Evolutionary conservation across 495 filamentous ascomycete genomes (phyloP), one percentile per base, ranked within the genome.

Genomic region (Podospora pseudoanserina): DNA sequence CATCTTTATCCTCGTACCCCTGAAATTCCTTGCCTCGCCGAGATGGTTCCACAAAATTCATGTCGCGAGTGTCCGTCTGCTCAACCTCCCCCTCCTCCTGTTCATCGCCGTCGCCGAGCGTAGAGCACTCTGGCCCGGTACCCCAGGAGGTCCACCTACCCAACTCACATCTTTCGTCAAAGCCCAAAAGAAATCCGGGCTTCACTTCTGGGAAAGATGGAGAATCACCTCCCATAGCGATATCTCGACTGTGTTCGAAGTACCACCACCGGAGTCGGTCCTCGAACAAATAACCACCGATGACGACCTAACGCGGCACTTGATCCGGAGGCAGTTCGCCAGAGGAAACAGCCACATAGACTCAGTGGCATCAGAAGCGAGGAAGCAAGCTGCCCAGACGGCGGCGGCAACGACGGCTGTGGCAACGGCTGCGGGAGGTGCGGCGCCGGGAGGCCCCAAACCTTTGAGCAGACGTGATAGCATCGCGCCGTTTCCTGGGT

Each of bases 21-120:
- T 92, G 61, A 91, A 90, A 66, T 86, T 86, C 69, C 68, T 87
- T 11, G 80, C 89, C 61, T 83, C 85, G 0, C 86, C 88, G 2
- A 86, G 90, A 44, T 91, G 89, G 89, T 91, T 91, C 70, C 90
- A 92, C 78, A 92, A 91, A 73, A 86, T 91, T 67, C 91, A 92
- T 72, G 87, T 92, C 60, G 80, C 84, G 61, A 81, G 81, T 13
- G 85, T 91, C 16, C 86, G 89, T 39, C 67, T 84, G 11, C 79
- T 90, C 73, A 92, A 92, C 71, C 79, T 87, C 2, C 90, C 90
- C 1, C 72, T 92, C 5, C 80, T 92, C 0, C 80, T 91, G 39
- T 30, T 86, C 65, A 86, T 92, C 66, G 82, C 83, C 34, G 59
- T 86, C 19, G 81, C 84, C 64, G 89, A 90, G 74, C 86, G 88